These are phyloP conservation scores for Fraxinus sp. DNA, from an alignment of 305 asterid species.

Conservation along the genomic window DNA sequence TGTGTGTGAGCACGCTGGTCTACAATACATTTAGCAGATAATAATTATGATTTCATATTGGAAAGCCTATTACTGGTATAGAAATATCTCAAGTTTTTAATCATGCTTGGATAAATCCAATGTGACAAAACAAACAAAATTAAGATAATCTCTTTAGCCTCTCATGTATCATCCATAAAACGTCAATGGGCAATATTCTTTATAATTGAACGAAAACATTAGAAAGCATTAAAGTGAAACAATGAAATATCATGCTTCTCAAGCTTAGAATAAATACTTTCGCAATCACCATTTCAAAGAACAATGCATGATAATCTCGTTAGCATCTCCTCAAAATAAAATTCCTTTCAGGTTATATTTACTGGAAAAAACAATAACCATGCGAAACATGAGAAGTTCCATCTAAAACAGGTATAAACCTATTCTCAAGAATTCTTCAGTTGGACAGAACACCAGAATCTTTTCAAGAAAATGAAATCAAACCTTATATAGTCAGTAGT, in stretches of 20 bases:
- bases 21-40: neutral
- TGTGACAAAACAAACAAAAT: neutral
- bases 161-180: neutral
- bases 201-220: neutral
- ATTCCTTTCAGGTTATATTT: neutral
- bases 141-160: neutral
- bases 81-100: neutral
- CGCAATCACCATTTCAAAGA: neutral
- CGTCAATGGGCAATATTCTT: neutral
- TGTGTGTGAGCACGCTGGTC: neutral
- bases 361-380: neutral
- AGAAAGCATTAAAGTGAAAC: neutral
- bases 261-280: neutral
- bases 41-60: neutral
- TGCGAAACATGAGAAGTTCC: neutral
- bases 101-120: neutral
- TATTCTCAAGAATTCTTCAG: constrained; percentile 1
- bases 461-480: constrained; percentile 26
- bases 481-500: constrained; percentile 84
- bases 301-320: neutral
- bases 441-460: constrained; percentile 6
- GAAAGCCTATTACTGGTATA: neutral
- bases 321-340: neutral
- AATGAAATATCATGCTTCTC: neutral
- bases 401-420: constrained; percentile 9